A percentile compares a stretch with the other conserved stretches of the same genome.
phyloP scores from a whole-genome alignment of 176 grass and related monocot species.

The Panicum miliaceum region DNA sequence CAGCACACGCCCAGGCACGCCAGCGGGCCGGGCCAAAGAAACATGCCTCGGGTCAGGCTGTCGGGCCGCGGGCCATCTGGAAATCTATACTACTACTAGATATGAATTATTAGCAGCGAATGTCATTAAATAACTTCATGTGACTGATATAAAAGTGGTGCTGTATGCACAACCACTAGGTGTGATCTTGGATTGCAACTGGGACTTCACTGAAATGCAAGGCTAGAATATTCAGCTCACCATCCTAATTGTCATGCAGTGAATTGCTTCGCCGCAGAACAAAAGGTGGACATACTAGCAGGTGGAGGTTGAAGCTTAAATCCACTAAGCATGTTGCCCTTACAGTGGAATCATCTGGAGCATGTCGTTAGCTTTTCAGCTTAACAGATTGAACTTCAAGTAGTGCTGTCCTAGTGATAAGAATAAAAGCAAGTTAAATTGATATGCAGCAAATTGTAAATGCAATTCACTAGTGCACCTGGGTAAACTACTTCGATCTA shows the following conservation, averaged over 20 bases:
- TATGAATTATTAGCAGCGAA: no score
- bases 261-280: conserved; percentile 27
- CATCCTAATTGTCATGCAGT: background rate
- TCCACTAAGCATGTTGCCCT: conserved; percentile 10
- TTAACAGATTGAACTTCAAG: conserved; percentile 7
- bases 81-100: no score
- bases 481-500: background rate
- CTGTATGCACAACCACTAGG: background rate
- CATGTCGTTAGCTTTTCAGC: background rate
- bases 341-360: background rate
- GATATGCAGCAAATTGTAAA: background rate
- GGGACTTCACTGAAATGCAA: conserved; percentile 7
- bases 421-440: background rate
- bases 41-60: no score
- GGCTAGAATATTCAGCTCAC: conserved; percentile 9
- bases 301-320: conserved; percentile 13
- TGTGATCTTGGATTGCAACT: conserved; percentile 33
- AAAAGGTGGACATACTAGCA: background rate
- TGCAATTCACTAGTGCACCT: background rate
- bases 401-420: conserved; percentile 20
- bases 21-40: no score
- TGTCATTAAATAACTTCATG: background rate
- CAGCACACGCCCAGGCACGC: no score
- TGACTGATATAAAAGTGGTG: background rate
- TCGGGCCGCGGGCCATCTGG: no score